Evolutionary conservation across 306 rosid genomes (phyloP), one percentile per base, ranked within the genome.

Genomic region (Nissolia schottii): DNA sequence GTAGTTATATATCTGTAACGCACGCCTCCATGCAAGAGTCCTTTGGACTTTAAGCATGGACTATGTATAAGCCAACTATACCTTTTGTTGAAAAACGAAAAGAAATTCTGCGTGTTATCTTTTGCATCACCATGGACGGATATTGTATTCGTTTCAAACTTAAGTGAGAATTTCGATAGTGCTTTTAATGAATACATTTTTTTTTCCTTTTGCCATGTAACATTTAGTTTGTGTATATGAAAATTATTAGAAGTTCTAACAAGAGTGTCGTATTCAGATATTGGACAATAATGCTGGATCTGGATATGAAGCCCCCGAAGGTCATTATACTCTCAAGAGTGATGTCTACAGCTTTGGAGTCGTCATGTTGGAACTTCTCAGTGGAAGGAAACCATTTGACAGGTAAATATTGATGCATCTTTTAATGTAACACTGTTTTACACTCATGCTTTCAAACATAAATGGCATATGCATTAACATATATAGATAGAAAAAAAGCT

Each of bases 331-430:
- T 24, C 75, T 91, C 16, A 91, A 95, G 81, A 95, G 97, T 76
- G 99, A 95, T 49, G 86, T 95, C 32, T 95, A 88, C 48, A 84
- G 97, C 82, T 95, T 95, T 66, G 99, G 99, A 82, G 90, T 91
- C 67, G 90, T 95, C 50, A 95, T 95, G 99, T 73, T 95, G 81
- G 99, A 95, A 82, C 99, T 95, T 80, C 85, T 95, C 38, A 89
- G 93, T 12, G 99, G 99, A 23, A 91, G 97, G 6, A 89, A 88
- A 69, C 93, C 99, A 50, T 95, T 88, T 79, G 99, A 95, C 79
- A 91, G 96, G 99, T 91, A 78, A 75, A 34, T 19, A 56, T 77
- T 50, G 40, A 55, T 15, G 20, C 22, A 66, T 43, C 2, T 38
- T 11, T 32, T 78, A n/a, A 25, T 38, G 15, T 59, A 8, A 31